Conservation (phyloP, 2,329 filamentous ascomycete genomes). For the Blumeria graminis region DNA sequence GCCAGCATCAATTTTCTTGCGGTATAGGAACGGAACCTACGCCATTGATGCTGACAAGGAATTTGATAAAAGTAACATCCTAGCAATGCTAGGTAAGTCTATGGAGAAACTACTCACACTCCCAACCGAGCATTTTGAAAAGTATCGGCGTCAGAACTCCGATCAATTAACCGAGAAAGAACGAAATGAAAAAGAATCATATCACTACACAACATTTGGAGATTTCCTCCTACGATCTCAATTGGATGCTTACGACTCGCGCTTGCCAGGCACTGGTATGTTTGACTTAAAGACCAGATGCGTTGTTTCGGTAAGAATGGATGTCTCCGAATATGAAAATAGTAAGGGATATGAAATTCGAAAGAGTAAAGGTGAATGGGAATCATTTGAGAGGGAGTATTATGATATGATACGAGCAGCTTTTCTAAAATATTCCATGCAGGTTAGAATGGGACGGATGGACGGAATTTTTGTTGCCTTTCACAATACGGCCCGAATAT, state of each 20-base stretch:
- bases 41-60: constrained; percentile 93
- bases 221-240: constrained; percentile 91
- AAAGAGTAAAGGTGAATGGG: constrained; percentile 48
- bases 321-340: constrained; percentile 42
- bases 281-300: constrained; percentile 93
- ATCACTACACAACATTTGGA: constrained; percentile 65
- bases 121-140: constrained; percentile 61
- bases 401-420: constrained; percentile 90
- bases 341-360: constrained; percentile 76
- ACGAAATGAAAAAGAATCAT: constrained; percentile 49
- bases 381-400: constrained; percentile 88
- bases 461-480: constrained; percentile 94
- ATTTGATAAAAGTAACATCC: constrained; percentile 59
- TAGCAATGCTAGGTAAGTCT: constrained; percentile 81
- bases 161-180: constrained; percentile 49
- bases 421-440: constrained; percentile 88
- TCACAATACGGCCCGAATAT: constrained; percentile 86
- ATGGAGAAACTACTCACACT: constrained; percentile 90
- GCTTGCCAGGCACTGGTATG: constrained; percentile 74
- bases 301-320: constrained; percentile 79
- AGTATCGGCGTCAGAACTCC: constrained; percentile 46
- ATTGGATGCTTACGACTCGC: constrained; percentile 67
- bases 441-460: constrained; percentile 94
- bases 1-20: constrained; percentile 60
- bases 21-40: constrained; percentile 64